Base-by-base conservation (phyloP, 108 stramenopile genomes). In the Craspedostauros australis region DNA sequence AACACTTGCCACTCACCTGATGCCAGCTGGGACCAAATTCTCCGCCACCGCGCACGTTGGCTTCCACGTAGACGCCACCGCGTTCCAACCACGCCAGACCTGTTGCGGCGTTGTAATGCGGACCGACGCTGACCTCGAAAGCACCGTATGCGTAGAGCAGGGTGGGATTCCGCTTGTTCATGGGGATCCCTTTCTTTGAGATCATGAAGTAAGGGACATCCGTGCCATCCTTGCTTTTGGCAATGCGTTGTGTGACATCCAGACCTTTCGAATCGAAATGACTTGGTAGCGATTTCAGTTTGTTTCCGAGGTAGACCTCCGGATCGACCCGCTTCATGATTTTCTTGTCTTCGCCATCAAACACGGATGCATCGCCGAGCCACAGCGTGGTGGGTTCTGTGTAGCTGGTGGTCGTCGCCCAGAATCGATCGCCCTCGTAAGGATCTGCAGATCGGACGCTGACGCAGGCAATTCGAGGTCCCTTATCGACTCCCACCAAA, bases 1-100 rank as follows among this genome's bases (percentile, higher is more conserved):
- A 21, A 84, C 90, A 19, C 58, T 82, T 30, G n/a, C n/a, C n/a
- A n/a, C n/a, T n/a, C n/a, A n/a, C n/a, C n/a, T 80, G 74, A 64
- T 95, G 94, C 83, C 87, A 87, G 8, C 36, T 30, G 9, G 83
- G 83, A 1, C 84, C 88, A 34, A 64, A 86, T 56, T 87, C 86
- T 7, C 88, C 84, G 3, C 89, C 93, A 26, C 89, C 93, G 18
- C 93, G 77, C 46, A 94, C 89, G 54, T 94, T 93, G 20, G 93
- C 91, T 33, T 87, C 74, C 46, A 90, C 86, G 16, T 87, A 80
- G 14, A 68, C 71, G 4, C 85, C 87, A 16, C 91, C 95, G 27
- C 75, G 50, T 41, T 91, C 83, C n/a, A 95, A 50, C 79, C 90
- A 92, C 20, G 58, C 44, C 19, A 66, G 48, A 5, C 91, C 87